Evolutionary conservation across 148 eudicot genomes (phyloP), one percentile per base, ranked within the genome.

Genomic region (Fagopyrum esculentum): DNA sequence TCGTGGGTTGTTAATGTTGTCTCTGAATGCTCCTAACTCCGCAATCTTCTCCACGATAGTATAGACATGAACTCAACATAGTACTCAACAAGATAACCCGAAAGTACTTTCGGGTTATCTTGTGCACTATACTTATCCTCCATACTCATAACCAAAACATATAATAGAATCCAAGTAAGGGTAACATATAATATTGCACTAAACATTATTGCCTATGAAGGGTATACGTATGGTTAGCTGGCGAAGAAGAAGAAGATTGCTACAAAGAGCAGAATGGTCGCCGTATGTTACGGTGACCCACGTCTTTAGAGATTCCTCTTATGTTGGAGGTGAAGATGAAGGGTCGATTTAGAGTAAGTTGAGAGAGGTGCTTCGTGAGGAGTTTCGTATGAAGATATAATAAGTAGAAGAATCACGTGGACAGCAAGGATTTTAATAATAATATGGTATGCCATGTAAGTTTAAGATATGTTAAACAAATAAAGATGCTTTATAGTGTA

Each of bases 241-340:
- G 89, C 86, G 78, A 78, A 40, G 77, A 54, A 54, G 26, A 59
- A 59, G 64, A 59, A 35, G 40, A 35, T 35, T 35, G 40, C 3
- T 35, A 66, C 73, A 76, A 73, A 80, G 76, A 87, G 89, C 91
- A 79, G 22, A 85, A 87, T 81, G 79, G 48, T 64, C 93, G 93
- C 85, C 96, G 98, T 83, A 86, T 87, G 83, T 84, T 64, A 79
- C 93, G 93, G 81, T 57, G 68, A 63, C 64, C 82, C 98, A 89
- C 89, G 90, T 89, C 93, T 83, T 69, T 71, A 49, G 11, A 71
- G 74, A 46, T 46, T 71, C 74, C 74, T 71, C 35, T 35, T 64
- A 64, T 3, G n/a, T 6, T 26, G 12, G 35, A 13, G 19, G 9
- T 6, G 17, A 66, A 66, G 6, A 66, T 15, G 13, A 66, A 66